These are phyloP conservation scores for Acanthamoeba healyi DNA, from an alignment of 208 protist genomes.

Conservation along the genomic window DNA sequence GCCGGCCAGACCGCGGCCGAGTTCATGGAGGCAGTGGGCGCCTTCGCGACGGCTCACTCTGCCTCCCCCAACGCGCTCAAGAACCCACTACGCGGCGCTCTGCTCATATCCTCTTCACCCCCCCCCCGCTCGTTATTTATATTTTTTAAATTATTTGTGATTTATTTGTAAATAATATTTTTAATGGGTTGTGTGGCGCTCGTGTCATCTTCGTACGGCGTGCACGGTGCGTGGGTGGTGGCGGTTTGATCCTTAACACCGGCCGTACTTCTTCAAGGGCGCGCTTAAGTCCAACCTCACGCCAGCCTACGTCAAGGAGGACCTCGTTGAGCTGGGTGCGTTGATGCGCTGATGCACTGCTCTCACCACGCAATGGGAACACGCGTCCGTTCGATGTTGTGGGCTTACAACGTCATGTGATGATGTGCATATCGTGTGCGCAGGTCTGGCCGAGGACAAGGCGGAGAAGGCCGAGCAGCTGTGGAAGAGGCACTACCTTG, in stretches of 20 bases:
- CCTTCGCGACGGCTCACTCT: constrained; percentile 2
- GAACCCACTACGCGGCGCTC: constrained; percentile 61
- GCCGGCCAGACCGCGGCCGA: constrained; percentile 28
- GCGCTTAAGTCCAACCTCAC: constrained; percentile 72
- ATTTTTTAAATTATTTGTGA: not conserved
- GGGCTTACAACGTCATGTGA: not conserved
- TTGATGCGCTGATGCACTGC: too few relatives aligned
- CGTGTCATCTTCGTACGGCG: not conserved
- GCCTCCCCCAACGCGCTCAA: constrained; percentile 43
- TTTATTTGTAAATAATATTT: constrained; percentile 11
- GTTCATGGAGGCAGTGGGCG: constrained; percentile 53
- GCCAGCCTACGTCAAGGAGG: constrained; percentile 69
- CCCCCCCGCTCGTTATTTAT: not conserved
- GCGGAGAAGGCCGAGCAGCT: constrained; percentile 27
- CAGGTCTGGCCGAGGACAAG: constrained; percentile 71
- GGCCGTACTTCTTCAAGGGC: constrained; percentile 66
- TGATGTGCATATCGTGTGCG: not conserved
- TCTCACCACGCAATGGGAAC: too few relatives aligned
- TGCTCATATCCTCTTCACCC: constrained; percentile 70
- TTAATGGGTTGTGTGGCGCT: not conserved
- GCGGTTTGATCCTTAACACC: constrained; percentile 26
- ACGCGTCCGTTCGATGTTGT: not conserved
- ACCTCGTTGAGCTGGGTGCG: constrained; percentile 55
- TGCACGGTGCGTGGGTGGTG: not conserved
- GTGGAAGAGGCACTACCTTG: constrained; percentile 82